These are phyloP conservation scores for Taphrina deformans DNA, from an alignment of 1,139 yeast species.

Conservation along the genomic window DNA sequence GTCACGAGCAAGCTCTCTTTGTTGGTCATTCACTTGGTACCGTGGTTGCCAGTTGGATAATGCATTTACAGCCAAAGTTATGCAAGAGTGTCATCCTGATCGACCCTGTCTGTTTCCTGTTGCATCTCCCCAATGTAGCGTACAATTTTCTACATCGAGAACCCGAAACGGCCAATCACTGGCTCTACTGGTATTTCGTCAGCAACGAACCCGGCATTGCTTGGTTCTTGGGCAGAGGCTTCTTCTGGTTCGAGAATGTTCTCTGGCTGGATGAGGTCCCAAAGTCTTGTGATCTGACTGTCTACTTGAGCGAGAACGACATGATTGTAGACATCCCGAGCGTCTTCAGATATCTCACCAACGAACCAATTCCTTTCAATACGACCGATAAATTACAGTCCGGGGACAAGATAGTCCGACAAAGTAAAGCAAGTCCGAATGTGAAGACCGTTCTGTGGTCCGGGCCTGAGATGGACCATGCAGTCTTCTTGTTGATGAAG, in stretches of 20 bases:
- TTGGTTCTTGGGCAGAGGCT: conserved; percentile 33
- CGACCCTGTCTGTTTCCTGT: conserved; percentile 31
- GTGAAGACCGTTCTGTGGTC: conserved; percentile 24
- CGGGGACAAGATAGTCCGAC: conserved; percentile 16
- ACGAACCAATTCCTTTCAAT: conserved; percentile 3
- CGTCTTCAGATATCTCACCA: conserved; percentile 26
- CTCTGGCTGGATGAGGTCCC: conserved; percentile 31
- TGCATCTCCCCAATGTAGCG: conserved; percentile 34
- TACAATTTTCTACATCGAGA: conserved; percentile 32
- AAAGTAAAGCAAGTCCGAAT: not conserved
- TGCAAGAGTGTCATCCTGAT: conserved; percentile 27
- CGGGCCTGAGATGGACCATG: conserved; percentile 31
- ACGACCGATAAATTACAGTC: not conserved
- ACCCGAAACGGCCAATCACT: conserved; percentile 33
- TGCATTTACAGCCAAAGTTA: conserved; percentile 19
- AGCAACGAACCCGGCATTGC: conserved; percentile 34
- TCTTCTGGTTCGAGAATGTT: conserved; percentile 34
- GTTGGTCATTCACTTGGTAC: conserved; percentile 32
- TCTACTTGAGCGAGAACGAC: conserved; percentile 33
- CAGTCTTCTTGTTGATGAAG: conserved; percentile 11
- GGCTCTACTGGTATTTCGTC: conserved; percentile 33
- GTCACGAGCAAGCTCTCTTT: conserved; percentile 22
- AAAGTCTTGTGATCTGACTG: conserved; percentile 14
- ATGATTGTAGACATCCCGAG: conserved; percentile 30
- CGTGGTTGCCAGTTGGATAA: conserved; percentile 28